These are phyloP conservation scores for Gynandropsis gynandra DNA, from an alignment of 345 rosid species.

Conservation along the genomic window DNA sequence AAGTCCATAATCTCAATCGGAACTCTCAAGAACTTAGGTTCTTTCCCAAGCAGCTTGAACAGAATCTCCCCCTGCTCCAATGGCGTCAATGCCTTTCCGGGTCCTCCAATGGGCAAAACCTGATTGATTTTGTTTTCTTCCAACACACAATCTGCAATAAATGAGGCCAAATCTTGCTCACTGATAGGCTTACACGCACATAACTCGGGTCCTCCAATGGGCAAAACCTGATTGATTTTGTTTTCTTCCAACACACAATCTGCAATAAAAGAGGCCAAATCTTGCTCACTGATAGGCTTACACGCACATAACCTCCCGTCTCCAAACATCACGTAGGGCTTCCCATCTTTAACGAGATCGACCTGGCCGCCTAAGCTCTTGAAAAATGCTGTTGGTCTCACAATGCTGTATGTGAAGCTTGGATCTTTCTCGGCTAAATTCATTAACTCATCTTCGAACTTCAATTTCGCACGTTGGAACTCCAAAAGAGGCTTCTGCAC, in stretches of 20 bases:
- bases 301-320: conserved; percentile 92
- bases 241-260: conserved; percentile 75
- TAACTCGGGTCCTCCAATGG: no score
- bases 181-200: conserved; percentile 97
- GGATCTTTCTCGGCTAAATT: conserved; percentile 25
- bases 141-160: conserved; percentile 71
- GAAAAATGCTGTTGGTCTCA: conserved; percentile 92
- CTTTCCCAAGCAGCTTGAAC: conserved; percentile 62
- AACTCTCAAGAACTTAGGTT: conserved; percentile 84
- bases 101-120: conserved; percentile 88
- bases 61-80: conserved; percentile 83
- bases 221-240: conserved; percentile 65
- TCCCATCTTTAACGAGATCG: conserved; percentile 89
- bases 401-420: conserved; percentile 66
- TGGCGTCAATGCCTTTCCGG: conserved; percentile 85
- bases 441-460: conserved; percentile 74
- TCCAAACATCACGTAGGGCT: conserved; percentile 96
- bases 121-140: conserved; percentile 62
- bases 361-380: conserved; percentile 94
- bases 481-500: conserved; percentile 86
- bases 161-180: conserved; percentile 76
- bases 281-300: conserved; percentile 86
- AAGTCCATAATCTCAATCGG: conserved; percentile 94
- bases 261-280: conserved; percentile 70
- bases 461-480: conserved; percentile 87